Evolutionary conservation across 2,329 filamentous ascomycete species (phyloP).

Genomic region (Macrophomina tecta): DNA sequence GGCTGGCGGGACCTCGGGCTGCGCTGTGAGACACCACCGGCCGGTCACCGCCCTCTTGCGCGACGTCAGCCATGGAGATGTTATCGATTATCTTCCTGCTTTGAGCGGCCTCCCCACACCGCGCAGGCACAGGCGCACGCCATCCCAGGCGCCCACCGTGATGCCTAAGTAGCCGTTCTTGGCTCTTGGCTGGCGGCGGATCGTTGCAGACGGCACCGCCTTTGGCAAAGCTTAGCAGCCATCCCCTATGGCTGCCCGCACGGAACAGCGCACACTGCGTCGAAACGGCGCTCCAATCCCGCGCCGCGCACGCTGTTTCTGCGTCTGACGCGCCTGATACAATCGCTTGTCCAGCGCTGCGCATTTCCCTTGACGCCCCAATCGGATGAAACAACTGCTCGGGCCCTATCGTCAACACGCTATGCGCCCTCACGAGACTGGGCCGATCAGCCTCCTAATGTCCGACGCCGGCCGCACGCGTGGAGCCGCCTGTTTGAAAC

Average conservation of each 20-base stretch:
- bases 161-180: neutral
- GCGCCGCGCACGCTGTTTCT: constrained; percentile 11
- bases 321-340: constrained; percentile 8
- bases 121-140: neutral
- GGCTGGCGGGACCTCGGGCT: neutral
- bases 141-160: constrained; percentile 2
- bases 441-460: constrained; percentile 21
- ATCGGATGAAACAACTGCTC: constrained; percentile 13
- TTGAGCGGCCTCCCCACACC: neutral
- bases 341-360: constrained; percentile 1
- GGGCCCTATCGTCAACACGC: constrained; percentile 2
- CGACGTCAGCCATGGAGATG: neutral
- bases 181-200: constrained; percentile 17
- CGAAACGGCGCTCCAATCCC: neutral
- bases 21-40: neutral
- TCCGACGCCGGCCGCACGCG: constrained; percentile 22
- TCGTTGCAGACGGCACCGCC: constrained; percentile 9
- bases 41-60: constrained; percentile 11
- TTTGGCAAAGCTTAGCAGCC: constrained; percentile 21
- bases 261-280: neutral
- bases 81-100: neutral
- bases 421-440: constrained; percentile 9
- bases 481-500: constrained; percentile 28
- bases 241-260: constrained; percentile 10
- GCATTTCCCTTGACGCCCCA: constrained; percentile 7